These are phyloP conservation scores for Syzygium malaccense DNA, from an alignment of 441 rosid genomes.

Conservation along the genomic window DNA sequence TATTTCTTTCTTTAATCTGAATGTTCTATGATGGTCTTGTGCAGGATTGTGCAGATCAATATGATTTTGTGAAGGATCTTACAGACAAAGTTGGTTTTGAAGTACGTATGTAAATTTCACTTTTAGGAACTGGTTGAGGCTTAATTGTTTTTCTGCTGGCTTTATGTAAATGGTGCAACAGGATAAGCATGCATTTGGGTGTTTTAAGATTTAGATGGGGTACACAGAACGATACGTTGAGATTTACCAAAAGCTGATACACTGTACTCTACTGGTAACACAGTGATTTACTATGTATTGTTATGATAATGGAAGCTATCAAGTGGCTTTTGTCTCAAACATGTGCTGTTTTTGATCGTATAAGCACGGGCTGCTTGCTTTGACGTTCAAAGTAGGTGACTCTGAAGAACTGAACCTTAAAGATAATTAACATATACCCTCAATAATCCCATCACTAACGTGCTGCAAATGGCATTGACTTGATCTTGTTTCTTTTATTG, in stretches of 20 bases:
- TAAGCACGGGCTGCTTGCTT: not conserved
- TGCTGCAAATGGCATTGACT: not conserved
- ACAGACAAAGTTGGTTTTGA: conserved; percentile 59
- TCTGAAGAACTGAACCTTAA: not conserved
- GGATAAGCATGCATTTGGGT: not conserved
- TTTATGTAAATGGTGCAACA: not conserved
- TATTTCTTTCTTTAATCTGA: not conserved
- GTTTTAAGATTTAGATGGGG: not conserved
- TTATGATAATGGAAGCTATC: not conserved
- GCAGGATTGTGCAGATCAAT: conserved; percentile 75
- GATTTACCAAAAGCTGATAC: not conserved
- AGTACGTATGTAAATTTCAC: conserved; percentile 28
- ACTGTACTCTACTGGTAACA: not conserved
- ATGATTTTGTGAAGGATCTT: conserved; percentile 50
- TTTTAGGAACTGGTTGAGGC: not conserved
- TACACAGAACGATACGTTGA: not conserved
- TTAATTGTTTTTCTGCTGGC: not conserved
- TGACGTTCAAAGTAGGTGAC: not conserved
- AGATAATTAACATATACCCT: not conserved
- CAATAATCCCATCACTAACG: not conserved
- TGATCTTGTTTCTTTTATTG: not conserved
- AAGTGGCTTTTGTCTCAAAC: not conserved
- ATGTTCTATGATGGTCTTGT: conserved; percentile 1
- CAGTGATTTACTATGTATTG: not conserved
- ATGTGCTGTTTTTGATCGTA: not conserved